phyloP scores from a whole-genome alignment of 2,329 filamentous ascomycete species.

The Beauveria australis region DNA sequence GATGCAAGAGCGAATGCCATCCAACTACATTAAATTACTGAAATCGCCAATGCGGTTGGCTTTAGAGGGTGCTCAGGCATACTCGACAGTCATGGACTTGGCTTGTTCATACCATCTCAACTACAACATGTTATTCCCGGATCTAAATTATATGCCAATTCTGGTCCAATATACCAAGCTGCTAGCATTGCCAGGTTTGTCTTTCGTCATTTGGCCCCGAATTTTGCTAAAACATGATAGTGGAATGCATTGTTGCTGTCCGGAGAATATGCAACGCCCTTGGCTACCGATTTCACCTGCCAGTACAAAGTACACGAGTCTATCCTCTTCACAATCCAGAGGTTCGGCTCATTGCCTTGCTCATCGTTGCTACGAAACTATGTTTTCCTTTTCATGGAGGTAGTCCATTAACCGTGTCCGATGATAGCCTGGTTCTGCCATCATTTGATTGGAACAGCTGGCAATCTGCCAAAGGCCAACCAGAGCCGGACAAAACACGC shows the following conservation, averaged over 20 bases:
- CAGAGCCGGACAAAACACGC: conserved; percentile 10
- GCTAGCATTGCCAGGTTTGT: conserved; percentile 63
- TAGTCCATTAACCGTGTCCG: conserved; percentile 14
- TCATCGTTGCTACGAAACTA: conserved; percentile 72
- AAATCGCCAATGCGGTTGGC: conserved; percentile 37
- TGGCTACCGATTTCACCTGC: conserved; percentile 46
- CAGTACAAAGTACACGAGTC: conserved; percentile 35
- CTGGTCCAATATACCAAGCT: conserved; percentile 62
- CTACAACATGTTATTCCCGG: conserved; percentile 63
- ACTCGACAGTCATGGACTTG: conserved; percentile 54
- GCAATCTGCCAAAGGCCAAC: conserved; percentile 40
- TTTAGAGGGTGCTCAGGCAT: conserved; percentile 50
- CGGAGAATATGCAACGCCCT: conserved; percentile 40
- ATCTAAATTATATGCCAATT: conserved; percentile 61
- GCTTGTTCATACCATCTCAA: conserved; percentile 56
- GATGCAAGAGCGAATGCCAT: conserved; percentile 58
- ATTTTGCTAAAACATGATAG: conserved; percentile 30
- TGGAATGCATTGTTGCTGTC: conserved; percentile 39
- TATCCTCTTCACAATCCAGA: conserved; percentile 61
- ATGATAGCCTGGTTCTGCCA: conserved; percentile 16
- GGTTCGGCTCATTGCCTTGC: conserved; percentile 58
- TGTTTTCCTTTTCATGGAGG: conserved; percentile 63
- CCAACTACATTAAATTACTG: conserved; percentile 50
- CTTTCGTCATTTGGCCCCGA: neutral
- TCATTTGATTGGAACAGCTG: conserved; percentile 65